Percentiles rank a stretch among this genome's conserved stretches.
phyloP scores from a whole-genome alignment of 331 rosid species.

The Dryas integrifolia region DNA sequence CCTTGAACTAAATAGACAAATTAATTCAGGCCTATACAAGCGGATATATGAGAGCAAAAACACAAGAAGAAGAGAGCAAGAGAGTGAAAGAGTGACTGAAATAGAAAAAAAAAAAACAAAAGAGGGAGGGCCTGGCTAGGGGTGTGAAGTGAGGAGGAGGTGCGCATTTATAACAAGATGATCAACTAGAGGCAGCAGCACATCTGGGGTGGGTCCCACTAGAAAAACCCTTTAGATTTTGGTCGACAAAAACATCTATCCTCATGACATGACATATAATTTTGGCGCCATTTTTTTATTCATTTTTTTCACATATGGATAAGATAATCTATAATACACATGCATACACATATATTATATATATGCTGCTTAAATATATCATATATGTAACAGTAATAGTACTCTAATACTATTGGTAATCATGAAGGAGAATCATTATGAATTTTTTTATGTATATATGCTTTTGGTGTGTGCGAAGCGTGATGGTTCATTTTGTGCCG shows the following conservation, averaged over 20 bases:
- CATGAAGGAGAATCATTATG: not conserved
- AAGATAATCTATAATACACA: not conserved
- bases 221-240: slow-evolving; percentile 20
- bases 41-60: not conserved
- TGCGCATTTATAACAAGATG: slow-evolving; percentile 25
- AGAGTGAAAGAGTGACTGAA: slow-evolving; percentile 6
- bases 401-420: not conserved
- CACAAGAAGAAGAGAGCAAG: slow-evolving; percentile 4
- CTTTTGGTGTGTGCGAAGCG: not conserved
- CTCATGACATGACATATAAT: slow-evolving; percentile 27
- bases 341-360: too few species aligned
- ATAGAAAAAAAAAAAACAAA: slow-evolving; percentile 17
- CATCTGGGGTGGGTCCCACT: slow-evolving; percentile 29
- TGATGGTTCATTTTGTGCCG: not conserved
- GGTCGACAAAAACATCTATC: slow-evolving; percentile 15
- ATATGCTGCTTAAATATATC: not conserved
- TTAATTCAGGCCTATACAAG: not conserved
- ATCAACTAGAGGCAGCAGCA: not conserved
- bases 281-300: slow-evolving; percentile 32
- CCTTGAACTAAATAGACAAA: slow-evolving; percentile 17
- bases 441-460: not conserved
- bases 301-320: not conserved
- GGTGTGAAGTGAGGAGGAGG: slow-evolving; percentile 27
- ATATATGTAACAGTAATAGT: too few species aligned
- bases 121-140: slow-evolving; percentile 4